phyloP scores from a whole-genome alignment of 2,329 filamentous ascomycete species.

The Fusarium robinianum region DNA sequence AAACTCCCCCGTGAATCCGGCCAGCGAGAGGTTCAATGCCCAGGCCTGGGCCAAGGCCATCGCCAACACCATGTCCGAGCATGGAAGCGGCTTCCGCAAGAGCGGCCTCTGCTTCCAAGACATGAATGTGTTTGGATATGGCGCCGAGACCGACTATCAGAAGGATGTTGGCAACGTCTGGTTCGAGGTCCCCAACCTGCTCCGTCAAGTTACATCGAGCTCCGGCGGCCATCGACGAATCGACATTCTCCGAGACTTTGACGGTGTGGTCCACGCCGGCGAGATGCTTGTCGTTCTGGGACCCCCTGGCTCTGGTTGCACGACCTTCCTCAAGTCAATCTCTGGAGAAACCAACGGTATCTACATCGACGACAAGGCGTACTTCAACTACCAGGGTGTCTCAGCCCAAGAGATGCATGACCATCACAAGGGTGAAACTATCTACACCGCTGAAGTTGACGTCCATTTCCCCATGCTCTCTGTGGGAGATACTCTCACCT shows the following conservation, averaged over 20 bases:
- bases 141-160: conserved; percentile 54
- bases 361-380: conserved; percentile 53
- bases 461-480: conserved; percentile 57
- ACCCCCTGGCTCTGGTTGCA: conserved; percentile 64
- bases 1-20: conserved; percentile 54
- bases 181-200: conserved; percentile 31
- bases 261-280: conserved; percentile 66
- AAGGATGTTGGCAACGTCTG: conserved; percentile 46
- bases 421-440: conserved; percentile 22
- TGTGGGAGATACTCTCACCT: conserved; percentile 65
- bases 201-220: neutral
- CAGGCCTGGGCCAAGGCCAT: conserved; percentile 44
- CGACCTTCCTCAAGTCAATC: conserved; percentile 64
- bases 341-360: conserved; percentile 68
- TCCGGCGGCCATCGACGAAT: conserved; percentile 26
- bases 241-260: conserved; percentile 62
- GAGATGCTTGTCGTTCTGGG: conserved; percentile 74
- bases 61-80: conserved; percentile 30
- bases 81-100: conserved; percentile 36
- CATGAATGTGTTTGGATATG: conserved; percentile 51
- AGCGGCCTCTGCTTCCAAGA: conserved; percentile 49
- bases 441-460: conserved; percentile 33
- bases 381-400: conserved; percentile 32
- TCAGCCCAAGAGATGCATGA: conserved; percentile 27
- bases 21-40: conserved; percentile 55